Evolutionary conservation across 225 moss, liverwort and hornwort genomes (phyloP).

Genomic region (Climacium dendroides): DNA sequence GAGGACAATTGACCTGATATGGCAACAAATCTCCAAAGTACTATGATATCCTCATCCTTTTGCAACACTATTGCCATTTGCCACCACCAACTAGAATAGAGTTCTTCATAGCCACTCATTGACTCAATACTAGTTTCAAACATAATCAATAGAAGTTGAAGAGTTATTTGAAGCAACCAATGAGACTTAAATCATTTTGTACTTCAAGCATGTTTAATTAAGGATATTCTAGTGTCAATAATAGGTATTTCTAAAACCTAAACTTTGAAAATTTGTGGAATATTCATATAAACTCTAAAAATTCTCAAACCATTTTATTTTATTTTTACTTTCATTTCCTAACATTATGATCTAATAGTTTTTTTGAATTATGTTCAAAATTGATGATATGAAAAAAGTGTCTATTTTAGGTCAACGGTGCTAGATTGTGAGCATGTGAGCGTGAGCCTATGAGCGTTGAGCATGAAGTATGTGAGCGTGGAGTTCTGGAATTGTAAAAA

Average conservation of each 20-base stretch:
- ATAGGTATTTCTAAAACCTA: background rate
- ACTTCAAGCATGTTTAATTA: background rate
- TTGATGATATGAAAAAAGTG: background rate
- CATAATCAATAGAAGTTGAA: fast-evolving
- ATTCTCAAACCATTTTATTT: too few species aligned
- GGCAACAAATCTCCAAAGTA: fast-evolving
- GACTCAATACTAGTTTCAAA: background rate
- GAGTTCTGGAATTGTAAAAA: too few species aligned
- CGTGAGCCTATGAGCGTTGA: too few species aligned
- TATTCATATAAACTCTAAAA: background rate
- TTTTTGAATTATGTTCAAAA: too few species aligned
- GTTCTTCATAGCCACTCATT: fast-evolving
- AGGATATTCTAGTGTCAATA: background rate
- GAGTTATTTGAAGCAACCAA: background rate
- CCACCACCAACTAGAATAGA: background rate
- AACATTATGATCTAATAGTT: background rate
- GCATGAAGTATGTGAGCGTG: too few species aligned
- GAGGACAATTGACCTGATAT: background rate
- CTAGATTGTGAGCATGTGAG: too few species aligned
- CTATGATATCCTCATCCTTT: too few species aligned
- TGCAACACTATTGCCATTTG: background rate
- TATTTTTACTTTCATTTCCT: background rate
- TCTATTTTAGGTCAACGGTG: fast-evolving
- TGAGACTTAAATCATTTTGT: background rate
- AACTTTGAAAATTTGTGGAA: fast-evolving